Evolutionary conservation across 2,329 filamentous ascomycete genomes (phyloP).

Genomic region (Harringtonia lauricola): DNA sequence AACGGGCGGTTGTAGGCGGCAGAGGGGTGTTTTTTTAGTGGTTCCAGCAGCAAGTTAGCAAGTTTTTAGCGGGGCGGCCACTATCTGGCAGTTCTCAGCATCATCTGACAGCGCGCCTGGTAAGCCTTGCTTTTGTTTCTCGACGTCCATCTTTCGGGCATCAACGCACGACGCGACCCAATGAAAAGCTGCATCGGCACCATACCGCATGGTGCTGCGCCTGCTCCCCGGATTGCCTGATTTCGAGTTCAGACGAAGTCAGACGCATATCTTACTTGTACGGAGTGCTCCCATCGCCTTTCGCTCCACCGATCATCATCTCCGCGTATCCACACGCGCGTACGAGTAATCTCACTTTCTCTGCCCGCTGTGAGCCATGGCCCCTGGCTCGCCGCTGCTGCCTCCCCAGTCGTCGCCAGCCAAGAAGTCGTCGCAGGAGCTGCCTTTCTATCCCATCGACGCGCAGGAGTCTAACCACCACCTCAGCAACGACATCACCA

Average conservation of each 20-base stretch:
- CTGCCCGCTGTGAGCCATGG: neutral
- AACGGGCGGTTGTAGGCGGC: too few relatives aligned
- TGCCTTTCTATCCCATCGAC: constrained; percentile 3
- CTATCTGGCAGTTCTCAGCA: neutral
- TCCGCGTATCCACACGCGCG: too few relatives aligned
- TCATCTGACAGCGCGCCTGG: constrained; percentile 3
- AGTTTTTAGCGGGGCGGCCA: neutral
- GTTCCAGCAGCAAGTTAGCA: too few relatives aligned
- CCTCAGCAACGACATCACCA: neutral
- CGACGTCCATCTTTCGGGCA: neutral
- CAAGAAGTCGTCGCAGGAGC: constrained; percentile 9
- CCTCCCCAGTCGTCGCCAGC: constrained; percentile 5
- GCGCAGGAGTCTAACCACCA: neutral
- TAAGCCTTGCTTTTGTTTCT: neutral
- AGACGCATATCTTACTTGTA: too few relatives aligned
- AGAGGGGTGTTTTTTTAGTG: too few relatives aligned
- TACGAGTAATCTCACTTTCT: too few relatives aligned
- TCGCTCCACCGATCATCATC: too few relatives aligned
- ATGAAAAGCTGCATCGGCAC: too few relatives aligned
- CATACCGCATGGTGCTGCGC: too few relatives aligned
- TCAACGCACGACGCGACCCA: neutral
- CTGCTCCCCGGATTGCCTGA: too few relatives aligned
- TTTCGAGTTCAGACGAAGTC: too few relatives aligned
- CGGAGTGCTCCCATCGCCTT: too few relatives aligned
- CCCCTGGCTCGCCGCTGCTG: constrained; percentile 2